Percentiles rank a stretch among this genome's conserved stretches.
Conservation (phyloP, 495 filamentous ascomycete genomes). For the Penicillium canescens region DNA sequence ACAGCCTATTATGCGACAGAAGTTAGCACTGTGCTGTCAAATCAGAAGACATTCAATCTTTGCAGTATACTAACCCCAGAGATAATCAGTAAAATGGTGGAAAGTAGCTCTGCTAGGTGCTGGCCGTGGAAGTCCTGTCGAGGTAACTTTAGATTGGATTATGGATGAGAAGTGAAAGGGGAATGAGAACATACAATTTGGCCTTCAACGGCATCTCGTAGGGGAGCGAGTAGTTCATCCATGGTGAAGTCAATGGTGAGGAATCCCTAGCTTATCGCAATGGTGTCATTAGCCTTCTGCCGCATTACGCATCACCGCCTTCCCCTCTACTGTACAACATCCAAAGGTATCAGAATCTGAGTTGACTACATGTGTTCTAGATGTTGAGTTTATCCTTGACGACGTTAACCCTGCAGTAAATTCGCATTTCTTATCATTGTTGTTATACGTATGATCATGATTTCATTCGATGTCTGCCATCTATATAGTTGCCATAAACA, state of each 20-base stretch:
- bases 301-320: conserved; percentile 16
- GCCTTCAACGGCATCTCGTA: conserved; percentile 77
- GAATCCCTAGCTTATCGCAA: conserved; percentile 30
- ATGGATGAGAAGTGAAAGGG: not conserved
- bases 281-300: conserved; percentile 30
- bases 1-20: conserved; percentile 53
- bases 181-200: conserved; percentile 63
- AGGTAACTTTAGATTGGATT: conserved; percentile 16
- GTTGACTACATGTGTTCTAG: no score
- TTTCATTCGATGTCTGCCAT: conserved; percentile 22
- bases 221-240: conserved; percentile 74
- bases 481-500: conserved; percentile 7
- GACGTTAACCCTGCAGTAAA: no score
- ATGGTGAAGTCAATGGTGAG: conserved; percentile 43
- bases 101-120: conserved; percentile 73
- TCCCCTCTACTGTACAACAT: conserved; percentile 4
- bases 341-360: no score
- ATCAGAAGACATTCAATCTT: not conserved
- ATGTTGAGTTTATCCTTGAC: no score
- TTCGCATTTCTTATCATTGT: not conserved
- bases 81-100: conserved; percentile 66
- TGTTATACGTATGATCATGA: conserved; percentile 16
- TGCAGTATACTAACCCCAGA: conserved; percentile 60
- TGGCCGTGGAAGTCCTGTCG: conserved; percentile 89
- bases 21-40: not conserved